A percentile compares a stretch with the other conserved stretches of the same genome.
Conservation (phyloP, 805 yeast genomes). For the Candida rishiriensis region DNA sequence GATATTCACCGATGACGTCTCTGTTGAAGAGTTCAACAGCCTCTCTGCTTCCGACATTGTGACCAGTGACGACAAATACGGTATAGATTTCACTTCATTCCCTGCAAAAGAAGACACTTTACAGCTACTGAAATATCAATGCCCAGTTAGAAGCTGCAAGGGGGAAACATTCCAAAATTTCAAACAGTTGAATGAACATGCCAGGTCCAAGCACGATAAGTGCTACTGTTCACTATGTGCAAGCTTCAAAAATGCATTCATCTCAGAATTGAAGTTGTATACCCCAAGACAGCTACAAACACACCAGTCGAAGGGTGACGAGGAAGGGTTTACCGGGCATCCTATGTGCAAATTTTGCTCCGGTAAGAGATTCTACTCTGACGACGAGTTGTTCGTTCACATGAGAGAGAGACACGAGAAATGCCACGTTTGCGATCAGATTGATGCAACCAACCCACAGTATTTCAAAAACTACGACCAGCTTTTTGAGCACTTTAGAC, state of each 20-base stretch:
- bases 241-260: constrained; percentile 70
- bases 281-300: constrained; percentile 55
- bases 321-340: constrained; percentile 78
- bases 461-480: constrained; percentile 76
- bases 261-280: constrained; percentile 62
- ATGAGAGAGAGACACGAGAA: constrained; percentile 80
- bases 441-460: constrained; percentile 56
- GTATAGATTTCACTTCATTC: constrained; percentile 55
- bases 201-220: constrained; percentile 56
- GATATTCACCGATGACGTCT: constrained; percentile 51
- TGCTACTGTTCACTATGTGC: constrained; percentile 74
- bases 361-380: constrained; percentile 74
- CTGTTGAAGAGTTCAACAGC: constrained; percentile 31
- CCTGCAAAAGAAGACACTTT: constrained; percentile 46
- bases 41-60: constrained; percentile 18
- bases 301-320: constrained; percentile 75
- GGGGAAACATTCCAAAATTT: constrained; percentile 38
- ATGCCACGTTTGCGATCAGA: constrained; percentile 84
- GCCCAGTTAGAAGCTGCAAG: constrained; percentile 39
- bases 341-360: constrained; percentile 83
- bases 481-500: constrained; percentile 69
- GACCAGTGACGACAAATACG: constrained; percentile 38
- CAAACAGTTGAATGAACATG: constrained; percentile 62
- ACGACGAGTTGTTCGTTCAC: constrained; percentile 80
- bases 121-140: constrained; percentile 47